Conservation (phyloP, 495 filamentous ascomycete genomes). For the Aspergillus steynii region DNA sequence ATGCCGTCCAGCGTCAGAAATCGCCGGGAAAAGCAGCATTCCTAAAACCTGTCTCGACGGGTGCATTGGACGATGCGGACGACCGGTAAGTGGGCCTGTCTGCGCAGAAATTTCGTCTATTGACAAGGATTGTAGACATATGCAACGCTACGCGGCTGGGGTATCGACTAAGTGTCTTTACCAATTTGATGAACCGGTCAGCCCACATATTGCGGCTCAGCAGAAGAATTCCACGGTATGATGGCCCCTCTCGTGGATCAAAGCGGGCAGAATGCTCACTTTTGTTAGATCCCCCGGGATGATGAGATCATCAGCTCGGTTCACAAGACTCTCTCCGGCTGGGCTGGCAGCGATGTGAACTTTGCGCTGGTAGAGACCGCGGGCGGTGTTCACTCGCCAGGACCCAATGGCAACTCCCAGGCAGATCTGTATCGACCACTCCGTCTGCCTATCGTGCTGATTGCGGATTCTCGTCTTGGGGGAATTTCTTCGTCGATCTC, state of each 20-base stretch:
- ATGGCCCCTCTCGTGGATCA: neutral
- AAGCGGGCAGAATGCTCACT: neutral
- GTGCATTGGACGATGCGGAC: conserved; percentile 65
- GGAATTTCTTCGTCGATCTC: conserved; percentile 75
- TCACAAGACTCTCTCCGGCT: conserved; percentile 44
- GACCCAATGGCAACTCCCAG: conserved; percentile 70
- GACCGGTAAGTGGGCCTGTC: conserved; percentile 48
- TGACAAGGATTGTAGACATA: conserved; percentile 47
- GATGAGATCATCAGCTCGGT: conserved; percentile 48
- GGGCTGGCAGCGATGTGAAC: conserved; percentile 36
- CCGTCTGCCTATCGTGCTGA: conserved; percentile 67
- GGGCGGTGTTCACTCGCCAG: conserved; percentile 73
- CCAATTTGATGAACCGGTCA: conserved; percentile 70
- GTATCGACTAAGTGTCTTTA: conserved; percentile 59
- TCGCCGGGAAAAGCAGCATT: conserved; percentile 52
- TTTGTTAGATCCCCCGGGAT: conserved; percentile 40
- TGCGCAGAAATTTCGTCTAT: neutral
- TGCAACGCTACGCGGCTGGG: conserved; percentile 53
- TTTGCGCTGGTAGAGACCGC: conserved; percentile 72
- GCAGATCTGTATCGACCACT: conserved; percentile 72
- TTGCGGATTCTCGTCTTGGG: conserved; percentile 69
- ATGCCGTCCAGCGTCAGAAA: conserved; percentile 49
- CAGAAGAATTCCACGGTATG: conserved; percentile 32
- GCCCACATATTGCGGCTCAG: conserved; percentile 69
- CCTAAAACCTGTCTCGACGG: conserved; percentile 77